These are phyloP conservation scores for Serendipita indica DNA, from an alignment of 768 basidiomycete genomes.

Conservation along the genomic window DNA sequence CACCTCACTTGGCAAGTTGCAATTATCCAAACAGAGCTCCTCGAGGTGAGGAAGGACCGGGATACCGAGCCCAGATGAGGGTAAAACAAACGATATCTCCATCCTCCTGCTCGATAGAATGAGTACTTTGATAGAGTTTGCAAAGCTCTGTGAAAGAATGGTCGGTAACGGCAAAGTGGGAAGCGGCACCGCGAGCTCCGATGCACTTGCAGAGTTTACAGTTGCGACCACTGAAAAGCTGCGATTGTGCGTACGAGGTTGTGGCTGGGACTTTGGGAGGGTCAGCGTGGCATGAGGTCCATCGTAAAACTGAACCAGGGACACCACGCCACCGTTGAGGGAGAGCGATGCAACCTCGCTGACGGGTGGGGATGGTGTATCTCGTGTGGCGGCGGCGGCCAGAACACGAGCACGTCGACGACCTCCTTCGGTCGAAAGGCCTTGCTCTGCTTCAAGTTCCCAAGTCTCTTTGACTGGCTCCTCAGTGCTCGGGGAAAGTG, in stretches of 20 bases:
- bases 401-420: slow-evolving; percentile 46
- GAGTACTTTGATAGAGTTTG: slow-evolving; percentile 42
- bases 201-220: slow-evolving; percentile 13
- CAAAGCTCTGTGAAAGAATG: slow-evolving; percentile 45
- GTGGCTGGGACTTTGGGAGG: slow-evolving; percentile 20
- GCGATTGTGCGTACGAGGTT: slow-evolving; percentile 12
- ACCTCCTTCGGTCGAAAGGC: slow-evolving; percentile 59
- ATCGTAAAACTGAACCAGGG: slow-evolving; percentile 10
- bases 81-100: slow-evolving; percentile 49
- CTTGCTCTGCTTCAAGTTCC: slow-evolving; percentile 69
- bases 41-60: slow-evolving; percentile 50
- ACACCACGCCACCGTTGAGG: slow-evolving; percentile 17
- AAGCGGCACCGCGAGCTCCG: slow-evolving; percentile 40
- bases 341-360: slow-evolving; percentile 36
- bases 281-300: slow-evolving; percentile 7
- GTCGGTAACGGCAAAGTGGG: slow-evolving; percentile 52
- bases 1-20: slow-evolving; percentile 48
- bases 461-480: slow-evolving; percentile 50
- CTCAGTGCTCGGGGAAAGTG: slow-evolving; percentile 17
- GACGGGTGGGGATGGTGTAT: slow-evolving; percentile 25
- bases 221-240: slow-evolving; percentile 12
- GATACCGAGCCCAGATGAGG: slow-evolving; percentile 19
- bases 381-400: slow-evolving; percentile 26
- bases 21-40: slow-evolving; percentile 61
- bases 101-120: slow-evolving; percentile 48